These are phyloP conservation scores for Coleophoma cylindrospora DNA, from an alignment of 2,329 filamentous ascomycete genomes.

Conservation along the genomic window DNA sequence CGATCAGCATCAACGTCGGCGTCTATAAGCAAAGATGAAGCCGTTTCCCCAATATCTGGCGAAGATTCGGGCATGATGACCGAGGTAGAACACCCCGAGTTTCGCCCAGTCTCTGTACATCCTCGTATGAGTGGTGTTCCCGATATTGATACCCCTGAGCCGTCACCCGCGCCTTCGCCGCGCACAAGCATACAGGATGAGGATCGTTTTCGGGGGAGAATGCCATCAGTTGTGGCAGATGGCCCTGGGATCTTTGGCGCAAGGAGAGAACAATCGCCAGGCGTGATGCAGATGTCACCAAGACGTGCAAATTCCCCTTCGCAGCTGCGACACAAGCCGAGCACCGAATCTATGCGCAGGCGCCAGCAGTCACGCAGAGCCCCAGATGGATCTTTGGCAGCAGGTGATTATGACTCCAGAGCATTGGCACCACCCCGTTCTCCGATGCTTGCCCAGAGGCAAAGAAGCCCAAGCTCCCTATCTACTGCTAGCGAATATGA, in stretches of 20 bases:
- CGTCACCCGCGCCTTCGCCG: slow-evolving; percentile 3
- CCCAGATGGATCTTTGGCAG: slow-evolving; percentile 16
- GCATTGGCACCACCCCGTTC: slow-evolving; percentile 39
- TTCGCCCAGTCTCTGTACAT: slow-evolving; percentile 68
- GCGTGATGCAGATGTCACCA: slow-evolving; percentile 35
- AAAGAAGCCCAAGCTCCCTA: slow-evolving; percentile 57
- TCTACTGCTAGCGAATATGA: slow-evolving; percentile 66
- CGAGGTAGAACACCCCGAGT: slow-evolving; percentile 46
- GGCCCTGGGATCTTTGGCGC: slow-evolving; percentile 38
- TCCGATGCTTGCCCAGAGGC: slow-evolving; percentile 32
- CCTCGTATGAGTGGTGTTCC: slow-evolving; percentile 56
- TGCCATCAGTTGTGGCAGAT: slow-evolving; percentile 8
- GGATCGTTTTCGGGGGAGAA: slow-evolving; percentile 16
- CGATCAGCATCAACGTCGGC: slow-evolving; percentile 64
- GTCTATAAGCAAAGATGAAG: slow-evolving; percentile 30
- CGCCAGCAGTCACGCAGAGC: slow-evolving; percentile 10
- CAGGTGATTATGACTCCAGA: slow-evolving; percentile 29
- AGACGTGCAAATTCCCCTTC: slow-evolving; percentile 1
- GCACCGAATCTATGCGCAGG: slow-evolving; percentile 22
- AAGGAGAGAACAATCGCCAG: slow-evolving; percentile 53
- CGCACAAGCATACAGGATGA: slow-evolving; percentile 14
- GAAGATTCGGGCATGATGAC: slow-evolving; percentile 43
- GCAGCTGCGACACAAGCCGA: slow-evolving; percentile 16
- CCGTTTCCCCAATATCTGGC: slow-evolving; percentile 18
- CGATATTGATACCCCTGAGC: neutral